Evolutionary conservation across 306 rosid genomes (phyloP).

Genomic region (Lathyrus aphaca): DNA sequence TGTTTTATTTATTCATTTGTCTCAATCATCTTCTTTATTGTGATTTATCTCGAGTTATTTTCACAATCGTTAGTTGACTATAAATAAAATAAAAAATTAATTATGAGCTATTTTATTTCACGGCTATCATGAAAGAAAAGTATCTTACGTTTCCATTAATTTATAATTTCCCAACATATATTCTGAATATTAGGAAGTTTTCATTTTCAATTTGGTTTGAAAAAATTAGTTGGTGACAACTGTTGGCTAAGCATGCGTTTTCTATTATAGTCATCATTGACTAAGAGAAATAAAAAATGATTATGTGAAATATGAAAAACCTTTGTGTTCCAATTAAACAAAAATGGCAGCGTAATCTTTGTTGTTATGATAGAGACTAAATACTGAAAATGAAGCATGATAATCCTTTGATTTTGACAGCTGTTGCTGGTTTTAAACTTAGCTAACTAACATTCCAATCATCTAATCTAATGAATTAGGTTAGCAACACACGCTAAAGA

Average conservation of each 20-base stretch:
- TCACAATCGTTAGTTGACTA: not conserved
- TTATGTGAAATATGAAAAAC: slow-evolving; percentile 1
- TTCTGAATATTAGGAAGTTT: not conserved
- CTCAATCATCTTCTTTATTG: not conserved
- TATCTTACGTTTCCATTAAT: not conserved
- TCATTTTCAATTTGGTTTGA: slow-evolving; percentile 21
- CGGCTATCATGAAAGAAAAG: not conserved
- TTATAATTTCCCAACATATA: not conserved
- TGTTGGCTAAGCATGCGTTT: not conserved
- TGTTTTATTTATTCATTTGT: slow-evolving; percentile 10
- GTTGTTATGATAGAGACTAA: slow-evolving; percentile 11
- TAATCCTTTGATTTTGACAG: slow-evolving; percentile 15
- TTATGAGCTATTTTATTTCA: not conserved
- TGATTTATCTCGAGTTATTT: not conserved
- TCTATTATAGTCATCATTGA: not conserved
- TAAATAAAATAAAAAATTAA: not conserved
- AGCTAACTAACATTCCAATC: not conserved
- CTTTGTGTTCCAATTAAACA: not conserved
- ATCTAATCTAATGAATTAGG: not conserved
- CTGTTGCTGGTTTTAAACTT: not conserved
- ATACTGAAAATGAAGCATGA: not conserved
- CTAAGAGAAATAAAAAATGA: not conserved
- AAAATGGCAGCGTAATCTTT: not conserved
- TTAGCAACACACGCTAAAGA: not conserved
- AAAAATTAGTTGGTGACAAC: slow-evolving; percentile 21